A percentile compares a stretch with the other conserved stretches of the same genome.
phyloP scores from a whole-genome alignment of 352 stramenopile species.

The Pythium coloratum region DNA sequence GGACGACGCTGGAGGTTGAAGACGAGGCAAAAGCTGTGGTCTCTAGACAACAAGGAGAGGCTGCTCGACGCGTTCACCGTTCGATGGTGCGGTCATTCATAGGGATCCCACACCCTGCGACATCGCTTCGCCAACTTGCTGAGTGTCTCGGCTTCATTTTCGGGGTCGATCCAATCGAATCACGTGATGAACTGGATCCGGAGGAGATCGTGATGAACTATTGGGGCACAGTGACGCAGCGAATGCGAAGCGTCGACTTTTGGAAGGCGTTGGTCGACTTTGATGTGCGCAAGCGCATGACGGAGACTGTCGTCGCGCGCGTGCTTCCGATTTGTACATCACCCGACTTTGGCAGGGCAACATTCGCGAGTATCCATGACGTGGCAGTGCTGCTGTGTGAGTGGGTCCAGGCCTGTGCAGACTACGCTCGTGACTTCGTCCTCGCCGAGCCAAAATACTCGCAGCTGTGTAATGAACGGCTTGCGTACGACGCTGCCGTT shows the following conservation, averaged over 20 bases:
- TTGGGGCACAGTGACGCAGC: slow-evolving; percentile 43
- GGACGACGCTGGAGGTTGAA: neutral
- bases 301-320: slow-evolving; percentile 52
- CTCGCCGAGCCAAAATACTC: slow-evolving; percentile 55
- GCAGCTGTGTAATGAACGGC: slow-evolving; percentile 51
- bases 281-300: slow-evolving; percentile 39
- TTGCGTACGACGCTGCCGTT: slow-evolving; percentile 40
- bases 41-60: slow-evolving; percentile 1
- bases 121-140: slow-evolving; percentile 57
- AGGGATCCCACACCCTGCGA: slow-evolving; percentile 38
- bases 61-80: slow-evolving; percentile 11
- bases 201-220: slow-evolving; percentile 81
- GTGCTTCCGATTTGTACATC: slow-evolving; percentile 59
- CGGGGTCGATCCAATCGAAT: slow-evolving; percentile 56
- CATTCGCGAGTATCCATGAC: slow-evolving; percentile 51
- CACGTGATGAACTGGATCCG: slow-evolving; percentile 61
- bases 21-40: neutral
- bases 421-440: slow-evolving; percentile 48
- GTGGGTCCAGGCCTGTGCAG: slow-evolving; percentile 58
- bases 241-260: slow-evolving; percentile 41
- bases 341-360: slow-evolving; percentile 57
- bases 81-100: slow-evolving; percentile 43
- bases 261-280: slow-evolving; percentile 50
- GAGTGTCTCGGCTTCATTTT: slow-evolving; percentile 73
- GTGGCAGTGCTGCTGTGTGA: slow-evolving; percentile 59